Evolutionary conservation across 805 yeast species (phyloP).

Genomic region (Lachancea thermotolerans): DNA sequence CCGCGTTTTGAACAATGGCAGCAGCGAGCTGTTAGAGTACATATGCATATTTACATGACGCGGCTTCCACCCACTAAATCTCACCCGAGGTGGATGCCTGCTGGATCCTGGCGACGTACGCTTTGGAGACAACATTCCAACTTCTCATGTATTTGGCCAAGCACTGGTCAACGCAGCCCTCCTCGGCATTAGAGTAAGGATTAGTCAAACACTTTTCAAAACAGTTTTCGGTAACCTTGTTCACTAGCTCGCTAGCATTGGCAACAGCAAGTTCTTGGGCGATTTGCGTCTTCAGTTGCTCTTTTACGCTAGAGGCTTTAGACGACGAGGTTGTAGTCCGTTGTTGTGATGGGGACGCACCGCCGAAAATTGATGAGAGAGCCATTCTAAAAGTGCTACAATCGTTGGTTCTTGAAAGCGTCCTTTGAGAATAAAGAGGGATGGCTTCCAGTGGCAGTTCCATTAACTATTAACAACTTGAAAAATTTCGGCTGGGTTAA

Average conservation of each 20-base stretch:
- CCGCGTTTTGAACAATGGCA: background rate
- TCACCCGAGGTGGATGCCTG: slow-evolving; percentile 36
- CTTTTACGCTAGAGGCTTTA: slow-evolving; percentile 43
- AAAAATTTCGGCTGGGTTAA: too few species aligned
- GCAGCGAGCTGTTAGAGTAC: slow-evolving; percentile 1
- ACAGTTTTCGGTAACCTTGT: slow-evolving; percentile 80
- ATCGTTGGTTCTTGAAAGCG: background rate
- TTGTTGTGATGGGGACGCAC: slow-evolving; percentile 23
- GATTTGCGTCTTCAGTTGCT: slow-evolving; percentile 61
- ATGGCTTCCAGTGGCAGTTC: too few species aligned
- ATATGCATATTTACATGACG: slow-evolving; percentile 2
- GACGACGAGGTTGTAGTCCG: slow-evolving; percentile 13
- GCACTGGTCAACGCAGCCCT: slow-evolving; percentile 68
- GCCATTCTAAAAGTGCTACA: slow-evolving; percentile 15
- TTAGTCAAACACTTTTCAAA: slow-evolving; percentile 66
- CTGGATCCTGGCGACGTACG: slow-evolving; percentile 72
- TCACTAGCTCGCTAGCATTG: slow-evolving; percentile 81
- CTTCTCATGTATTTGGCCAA: slow-evolving; percentile 82
- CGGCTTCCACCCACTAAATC: slow-evolving; percentile 12
- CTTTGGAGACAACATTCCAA: slow-evolving; percentile 78
- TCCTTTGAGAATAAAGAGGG: background rate
- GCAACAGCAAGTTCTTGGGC: slow-evolving; percentile 84
- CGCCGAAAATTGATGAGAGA: slow-evolving; percentile 28
- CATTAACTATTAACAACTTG: too few species aligned
- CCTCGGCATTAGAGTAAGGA: slow-evolving; percentile 56